Conservation (phyloP, 1,284 basidiomycete species). For the Apiotrichum sp. region DNA sequence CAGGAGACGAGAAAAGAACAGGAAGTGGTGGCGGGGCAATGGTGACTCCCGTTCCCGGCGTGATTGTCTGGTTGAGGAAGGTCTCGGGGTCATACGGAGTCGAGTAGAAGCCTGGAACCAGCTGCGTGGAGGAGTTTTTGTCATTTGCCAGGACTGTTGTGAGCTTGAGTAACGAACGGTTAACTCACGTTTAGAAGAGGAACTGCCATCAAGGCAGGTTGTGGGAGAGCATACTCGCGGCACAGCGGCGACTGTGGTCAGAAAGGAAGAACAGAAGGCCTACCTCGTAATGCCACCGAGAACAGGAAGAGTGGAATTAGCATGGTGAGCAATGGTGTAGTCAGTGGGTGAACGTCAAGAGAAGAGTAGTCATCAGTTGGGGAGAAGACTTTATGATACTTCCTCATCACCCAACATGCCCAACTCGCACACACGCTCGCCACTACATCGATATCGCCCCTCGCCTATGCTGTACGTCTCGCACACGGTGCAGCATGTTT, state of each 20-base stretch:
- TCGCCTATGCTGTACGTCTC: no score
- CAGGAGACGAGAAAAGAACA: conserved; percentile 13
- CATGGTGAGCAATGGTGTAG: no score
- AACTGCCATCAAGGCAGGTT: conserved; percentile 20
- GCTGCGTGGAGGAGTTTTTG: not conserved
- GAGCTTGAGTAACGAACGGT: conserved; percentile 53
- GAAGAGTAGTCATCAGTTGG: no score
- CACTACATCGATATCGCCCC: no score
- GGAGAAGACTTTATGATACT: no score
- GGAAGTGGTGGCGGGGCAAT: conserved; percentile 23
- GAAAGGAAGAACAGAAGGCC: not conserved
- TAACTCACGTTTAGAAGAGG: conserved; percentile 21
- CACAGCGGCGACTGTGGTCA: not conserved
- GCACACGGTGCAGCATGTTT: no score
- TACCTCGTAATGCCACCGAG: no score
- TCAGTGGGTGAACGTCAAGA: no score
- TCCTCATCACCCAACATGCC: no score
- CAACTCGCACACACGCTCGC: no score
- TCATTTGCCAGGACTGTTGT: conserved; percentile 63
- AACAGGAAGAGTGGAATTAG: not conserved
- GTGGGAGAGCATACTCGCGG: conserved; percentile 17
- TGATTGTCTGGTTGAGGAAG: conserved; percentile 14
- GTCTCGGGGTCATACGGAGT: not conserved
- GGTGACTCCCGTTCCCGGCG: conserved; percentile 1
- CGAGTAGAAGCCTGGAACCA: conserved; percentile 21